Evolutionary conservation across 2,329 filamentous ascomycete genomes (phyloP).

Genomic region (Cladosporium phlei): DNA sequence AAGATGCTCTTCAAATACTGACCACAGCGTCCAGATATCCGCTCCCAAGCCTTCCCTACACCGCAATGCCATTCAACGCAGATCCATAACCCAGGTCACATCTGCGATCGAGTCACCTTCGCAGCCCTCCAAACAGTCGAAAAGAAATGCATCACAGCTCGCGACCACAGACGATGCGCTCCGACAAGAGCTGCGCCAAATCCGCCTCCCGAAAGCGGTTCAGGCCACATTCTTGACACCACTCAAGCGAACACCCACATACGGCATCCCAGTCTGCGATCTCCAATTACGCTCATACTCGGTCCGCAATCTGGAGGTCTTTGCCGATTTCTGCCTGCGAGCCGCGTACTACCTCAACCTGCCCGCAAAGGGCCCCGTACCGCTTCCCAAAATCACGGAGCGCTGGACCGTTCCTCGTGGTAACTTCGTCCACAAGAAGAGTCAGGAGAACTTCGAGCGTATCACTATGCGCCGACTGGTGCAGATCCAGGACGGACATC

Average conservation of each 20-base stretch:
- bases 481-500: constrained; percentile 86
- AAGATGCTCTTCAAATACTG: constrained; percentile 7
- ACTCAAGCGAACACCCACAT: constrained; percentile 66
- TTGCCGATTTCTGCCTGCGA: constrained; percentile 87
- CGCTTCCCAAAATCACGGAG: constrained; percentile 80
- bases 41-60: constrained; percentile 15
- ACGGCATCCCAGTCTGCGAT: constrained; percentile 80
- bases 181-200: constrained; percentile 23
- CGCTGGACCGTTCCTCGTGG: constrained; percentile 88
- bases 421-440: constrained; percentile 95
- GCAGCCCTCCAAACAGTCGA: not conserved
- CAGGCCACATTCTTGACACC: constrained; percentile 84
- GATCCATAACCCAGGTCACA: constrained; percentile 13
- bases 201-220: constrained; percentile 69
- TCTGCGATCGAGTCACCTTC: not conserved
- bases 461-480: constrained; percentile 81
- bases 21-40: constrained; percentile 22
- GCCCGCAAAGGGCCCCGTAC: constrained; percentile 77
- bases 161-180: constrained; percentile 16
- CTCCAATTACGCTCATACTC: constrained; percentile 90
- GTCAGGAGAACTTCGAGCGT: constrained; percentile 94
- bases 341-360: constrained; percentile 91
- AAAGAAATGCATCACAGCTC: constrained; percentile 8
- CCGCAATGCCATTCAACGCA: constrained; percentile 18
- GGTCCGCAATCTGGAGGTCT: constrained; percentile 86